Percentiles rank a stretch among this genome's conserved stretches.
Conservation (phyloP, 352 stramenopile species). For the Blastocystis sp. region DNA sequence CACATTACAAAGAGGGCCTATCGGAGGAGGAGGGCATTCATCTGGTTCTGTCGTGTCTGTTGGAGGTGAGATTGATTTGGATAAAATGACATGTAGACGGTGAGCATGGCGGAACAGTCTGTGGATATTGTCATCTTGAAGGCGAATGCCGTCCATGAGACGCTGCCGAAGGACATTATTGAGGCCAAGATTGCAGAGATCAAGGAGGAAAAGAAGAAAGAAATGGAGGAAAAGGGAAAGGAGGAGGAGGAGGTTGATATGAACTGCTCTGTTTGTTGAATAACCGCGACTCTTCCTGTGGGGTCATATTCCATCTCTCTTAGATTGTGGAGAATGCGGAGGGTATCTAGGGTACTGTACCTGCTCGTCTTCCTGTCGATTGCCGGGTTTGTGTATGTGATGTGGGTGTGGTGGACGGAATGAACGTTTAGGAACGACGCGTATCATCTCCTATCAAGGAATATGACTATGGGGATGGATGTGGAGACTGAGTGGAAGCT, state of each 20-base stretch:
- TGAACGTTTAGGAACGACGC: not conserved
- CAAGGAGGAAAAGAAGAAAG: constrained; percentile 54
- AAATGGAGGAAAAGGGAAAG: constrained; percentile 32
- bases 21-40: constrained; percentile 35
- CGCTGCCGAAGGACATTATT: constrained; percentile 2
- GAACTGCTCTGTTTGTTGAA: not conserved
- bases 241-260: not conserved
- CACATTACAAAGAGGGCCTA: constrained; percentile 28
- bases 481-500: too few relatives aligned
- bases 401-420: not conserved
- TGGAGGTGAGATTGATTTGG: not conserved
- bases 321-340: not conserved
- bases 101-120: constrained; percentile 35
- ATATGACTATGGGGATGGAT: not conserved
- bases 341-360: not conserved
- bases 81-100: constrained; percentile 34
- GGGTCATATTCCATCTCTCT: not conserved
- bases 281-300: not conserved
- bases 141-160: not conserved
- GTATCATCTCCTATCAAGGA: not conserved
- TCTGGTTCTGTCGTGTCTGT: constrained; percentile 16
- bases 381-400: not conserved
- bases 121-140: constrained; percentile 28
- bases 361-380: not conserved
- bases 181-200: constrained; percentile 39